These are phyloP conservation scores for Cryptococcus sp. DNA, from an alignment of 1,284 basidiomycete species.

Conservation along the genomic window DNA sequence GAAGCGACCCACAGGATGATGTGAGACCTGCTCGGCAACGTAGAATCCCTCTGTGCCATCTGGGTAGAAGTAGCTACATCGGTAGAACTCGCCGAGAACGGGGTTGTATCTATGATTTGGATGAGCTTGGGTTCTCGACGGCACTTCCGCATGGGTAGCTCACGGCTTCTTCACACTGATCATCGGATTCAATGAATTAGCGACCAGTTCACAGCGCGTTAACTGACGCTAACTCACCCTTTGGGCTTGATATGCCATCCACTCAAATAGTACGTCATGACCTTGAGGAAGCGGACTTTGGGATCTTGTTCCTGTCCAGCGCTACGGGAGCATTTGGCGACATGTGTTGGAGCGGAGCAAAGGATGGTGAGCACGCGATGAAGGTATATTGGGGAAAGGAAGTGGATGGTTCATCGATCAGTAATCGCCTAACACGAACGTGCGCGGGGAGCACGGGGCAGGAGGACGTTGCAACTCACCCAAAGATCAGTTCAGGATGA, in stretches of 20 bases:
- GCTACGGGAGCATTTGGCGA: conserved; percentile 16
- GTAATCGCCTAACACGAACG: not conserved
- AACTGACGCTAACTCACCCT: conserved; percentile 56
- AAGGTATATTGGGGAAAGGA: not conserved
- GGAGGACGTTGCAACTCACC: conserved; percentile 48
- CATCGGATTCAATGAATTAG: conserved; percentile 4
- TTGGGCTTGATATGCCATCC: conserved; percentile 99
- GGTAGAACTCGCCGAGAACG: conserved; percentile 95
- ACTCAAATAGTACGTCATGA: conserved; percentile 93
- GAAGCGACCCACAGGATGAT: conserved; percentile 48
- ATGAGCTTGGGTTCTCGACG: conserved; percentile 6
- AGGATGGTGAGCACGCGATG: conserved; percentile 7
- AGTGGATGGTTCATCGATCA: too few relatives aligned
- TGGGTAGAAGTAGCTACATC: conserved; percentile 90
- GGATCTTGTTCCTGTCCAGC: conserved; percentile 61
- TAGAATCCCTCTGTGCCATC: conserved; percentile 93
- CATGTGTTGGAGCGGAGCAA: too few relatives aligned
- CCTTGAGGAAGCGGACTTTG: conserved; percentile 87
- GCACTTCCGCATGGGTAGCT: conserved; percentile 43
- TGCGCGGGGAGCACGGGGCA: not conserved
- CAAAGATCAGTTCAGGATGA: conserved; percentile 90
- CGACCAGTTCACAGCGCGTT: not conserved
- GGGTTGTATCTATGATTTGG: conserved; percentile 78
- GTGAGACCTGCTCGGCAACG: conserved; percentile 85
- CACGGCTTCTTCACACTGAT: conserved; percentile 90